Evolutionary conservation across 768 basidiomycete genomes (phyloP), one percentile per base, ranked within the genome.

Genomic region (Hypholoma sublateritium): DNA sequence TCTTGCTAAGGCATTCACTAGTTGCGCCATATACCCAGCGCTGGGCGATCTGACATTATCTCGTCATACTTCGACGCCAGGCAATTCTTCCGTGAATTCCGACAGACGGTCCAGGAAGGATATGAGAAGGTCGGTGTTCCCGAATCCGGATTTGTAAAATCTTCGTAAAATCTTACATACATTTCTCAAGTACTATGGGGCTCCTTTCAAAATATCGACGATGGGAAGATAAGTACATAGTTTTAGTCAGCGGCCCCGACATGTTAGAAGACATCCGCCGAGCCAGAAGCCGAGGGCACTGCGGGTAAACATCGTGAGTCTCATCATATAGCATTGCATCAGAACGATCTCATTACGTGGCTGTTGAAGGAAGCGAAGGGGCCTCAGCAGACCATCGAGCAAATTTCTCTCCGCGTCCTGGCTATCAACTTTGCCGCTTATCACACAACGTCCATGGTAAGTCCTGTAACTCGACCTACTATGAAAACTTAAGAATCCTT

Each of bases 331-430:
- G 6, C 32, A 12, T 1, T 19, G 9, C 28, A 32, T 7, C 43
- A 72, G 71, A 65, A 64, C 25, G 69, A 72, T 58, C 44, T 71
- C 17, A 50, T 72, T 12, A 64, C 62, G 4, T 72, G 71, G 71
- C 53, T 70, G 7, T 56, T 72, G 48, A 64, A 66, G 4, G 63
- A 67, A 36, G 70, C 68, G 1, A 44, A 65, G 24, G 68, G 62
- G 32, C 39, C 59, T 12, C 65, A 69, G 36, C 55, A 52, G 9
- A 53, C 55, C n/a, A 54, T 65, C 11, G 56, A 57, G 21, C 57
- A 61, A 17, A 45, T 72, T 13, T 58, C 64, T 9, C 21, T 58
- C 24, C 67, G 70, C 6, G 50, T 71, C 2, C 48, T 71, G 17
- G 50, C 57, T 2, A 39, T 71, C 24, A 71, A 72, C 46, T 70